Conservation (phyloP, 345 rosid species). For the Raphanus sativus region DNA sequence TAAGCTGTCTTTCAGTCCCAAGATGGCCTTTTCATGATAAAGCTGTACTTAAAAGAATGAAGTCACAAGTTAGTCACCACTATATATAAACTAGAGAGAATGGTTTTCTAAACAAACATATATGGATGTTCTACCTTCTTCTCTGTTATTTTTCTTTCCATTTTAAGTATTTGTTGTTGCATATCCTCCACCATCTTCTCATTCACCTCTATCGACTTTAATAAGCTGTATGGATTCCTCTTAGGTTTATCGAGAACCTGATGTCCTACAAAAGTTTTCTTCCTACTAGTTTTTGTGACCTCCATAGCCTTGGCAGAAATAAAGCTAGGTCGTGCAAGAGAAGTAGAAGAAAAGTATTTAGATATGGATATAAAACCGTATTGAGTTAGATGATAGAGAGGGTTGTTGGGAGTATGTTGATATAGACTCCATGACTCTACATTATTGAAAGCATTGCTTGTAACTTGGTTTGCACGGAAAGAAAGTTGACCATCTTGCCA, state of each 20-base stretch:
- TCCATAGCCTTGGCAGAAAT: constrained; percentile 13
- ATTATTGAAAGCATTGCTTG: neutral
- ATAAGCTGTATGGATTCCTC: neutral
- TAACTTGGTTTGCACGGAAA: constrained; percentile 27
- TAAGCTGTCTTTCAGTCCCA: neutral
- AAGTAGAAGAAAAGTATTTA: neutral
- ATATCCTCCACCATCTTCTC: constrained; percentile 22
- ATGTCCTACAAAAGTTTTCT: neutral
- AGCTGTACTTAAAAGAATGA: neutral
- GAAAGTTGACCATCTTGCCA: constrained; percentile 26
- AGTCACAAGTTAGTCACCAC: neutral
- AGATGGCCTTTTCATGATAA: constrained; percentile 3
- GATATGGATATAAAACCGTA: neutral
- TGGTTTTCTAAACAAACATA: neutral
- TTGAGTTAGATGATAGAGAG: neutral
- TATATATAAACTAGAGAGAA: neutral
- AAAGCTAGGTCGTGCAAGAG: neutral
- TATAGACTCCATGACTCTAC: neutral
- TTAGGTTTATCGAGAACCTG: neutral
- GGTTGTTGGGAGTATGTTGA: neutral
- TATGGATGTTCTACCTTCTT: constrained; percentile 6
- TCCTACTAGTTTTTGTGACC: neutral
- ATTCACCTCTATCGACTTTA: neutral
- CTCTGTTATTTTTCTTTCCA: neutral
- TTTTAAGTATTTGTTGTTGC: constrained; percentile 12